Evolutionary conservation across 2,329 filamentous ascomycete species (phyloP).

Genomic region (Balansia obtecta): DNA sequence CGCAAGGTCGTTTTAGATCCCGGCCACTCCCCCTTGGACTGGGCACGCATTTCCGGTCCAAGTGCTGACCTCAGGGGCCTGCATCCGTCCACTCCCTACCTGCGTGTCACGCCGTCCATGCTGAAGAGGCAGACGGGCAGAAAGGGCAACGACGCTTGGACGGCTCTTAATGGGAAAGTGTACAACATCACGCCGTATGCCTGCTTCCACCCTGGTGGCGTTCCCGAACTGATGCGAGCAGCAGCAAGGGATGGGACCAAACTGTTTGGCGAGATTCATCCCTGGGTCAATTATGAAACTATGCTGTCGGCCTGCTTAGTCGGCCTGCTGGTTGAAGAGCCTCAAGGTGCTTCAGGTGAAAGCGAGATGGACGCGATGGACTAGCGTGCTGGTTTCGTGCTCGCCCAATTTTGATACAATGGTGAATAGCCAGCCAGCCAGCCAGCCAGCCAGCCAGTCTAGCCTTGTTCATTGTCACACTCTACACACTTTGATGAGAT

Average conservation of each 20-base stretch:
- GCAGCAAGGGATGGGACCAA: slow-evolving; percentile 50
- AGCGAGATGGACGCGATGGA: slow-evolving; percentile 50
- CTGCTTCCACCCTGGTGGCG: slow-evolving; percentile 81
- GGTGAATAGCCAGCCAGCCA: background rate
- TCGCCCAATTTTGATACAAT: background rate
- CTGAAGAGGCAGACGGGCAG: slow-evolving; percentile 70
- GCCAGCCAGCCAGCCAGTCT: background rate
- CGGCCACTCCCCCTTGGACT: slow-evolving; percentile 89
- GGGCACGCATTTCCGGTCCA: slow-evolving; percentile 66
- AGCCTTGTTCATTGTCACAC: too few relatives aligned
- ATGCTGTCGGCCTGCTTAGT: slow-evolving; percentile 54
- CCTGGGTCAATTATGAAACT: slow-evolving; percentile 61
- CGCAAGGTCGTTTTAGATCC: slow-evolving; percentile 74
- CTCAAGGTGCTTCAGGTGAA: slow-evolving; percentile 21
- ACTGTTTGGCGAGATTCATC: slow-evolving; percentile 54
- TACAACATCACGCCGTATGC: slow-evolving; percentile 90
- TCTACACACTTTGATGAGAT: slow-evolving; percentile 3
- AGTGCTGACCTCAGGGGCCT: slow-evolving; percentile 55
- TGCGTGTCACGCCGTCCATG: slow-evolving; percentile 72
- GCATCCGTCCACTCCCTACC: slow-evolving; percentile 36
- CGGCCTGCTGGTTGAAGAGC: slow-evolving; percentile 49
- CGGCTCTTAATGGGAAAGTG: slow-evolving; percentile 74
- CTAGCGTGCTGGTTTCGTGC: slow-evolving; percentile 14
- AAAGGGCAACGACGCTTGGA: slow-evolving; percentile 82
- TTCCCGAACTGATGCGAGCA: slow-evolving; percentile 55